Base-by-base conservation (phyloP, 1,284 basidiomycete genomes). In the Melampsora occidentalis region DNA sequence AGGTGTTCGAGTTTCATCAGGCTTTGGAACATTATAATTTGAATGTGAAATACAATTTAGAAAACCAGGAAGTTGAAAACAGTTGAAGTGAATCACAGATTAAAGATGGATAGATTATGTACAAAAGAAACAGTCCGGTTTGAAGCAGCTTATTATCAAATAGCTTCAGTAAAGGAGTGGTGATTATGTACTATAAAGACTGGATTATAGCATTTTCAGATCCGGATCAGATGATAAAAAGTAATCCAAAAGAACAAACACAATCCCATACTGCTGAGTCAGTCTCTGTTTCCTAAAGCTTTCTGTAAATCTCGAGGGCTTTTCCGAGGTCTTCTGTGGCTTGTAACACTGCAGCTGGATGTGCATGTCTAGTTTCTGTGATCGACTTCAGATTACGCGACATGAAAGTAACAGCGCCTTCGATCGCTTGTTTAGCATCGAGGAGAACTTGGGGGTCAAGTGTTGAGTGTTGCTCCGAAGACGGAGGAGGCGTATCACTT, bases 1-100 rank as follows among this genome's bases (percentile, higher is more conserved):
- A 76, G 62, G 67, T 33, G 6, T 76, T 66, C 16, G 67, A 76
- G 42, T 61, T 76, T n/a, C 67, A 69, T 48, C 66, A 69, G 51
- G 73, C 67, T n/a, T 33, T 76, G 10, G 53, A 76, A 62, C 59
- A 69, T 62, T 76, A 76, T 59, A 65, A 57, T 51, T 42, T 76
- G 31, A 76, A 76, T 46, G 73, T 69, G 7, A 76, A 76, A 51
- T 76, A 76, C 48, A 76, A 76, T 49, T 51, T 76, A 14, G 64
- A 76, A 57, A 69, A 76, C 16, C 53, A 69, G 20, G n/a, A 65
- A 69, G 33, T 20, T 14, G 62, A 35, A 22, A 59, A 59, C 4
- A 4, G n/a, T 46, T 46, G 14, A 46, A 16, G 14, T 10, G 10
- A 39, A 39, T 10, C 4, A 5, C 2, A 39, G 35, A 39, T 39